These are phyloP conservation scores for Solanum appendiculatum DNA, from an alignment of 257 asterid species.

Conservation along the genomic window DNA sequence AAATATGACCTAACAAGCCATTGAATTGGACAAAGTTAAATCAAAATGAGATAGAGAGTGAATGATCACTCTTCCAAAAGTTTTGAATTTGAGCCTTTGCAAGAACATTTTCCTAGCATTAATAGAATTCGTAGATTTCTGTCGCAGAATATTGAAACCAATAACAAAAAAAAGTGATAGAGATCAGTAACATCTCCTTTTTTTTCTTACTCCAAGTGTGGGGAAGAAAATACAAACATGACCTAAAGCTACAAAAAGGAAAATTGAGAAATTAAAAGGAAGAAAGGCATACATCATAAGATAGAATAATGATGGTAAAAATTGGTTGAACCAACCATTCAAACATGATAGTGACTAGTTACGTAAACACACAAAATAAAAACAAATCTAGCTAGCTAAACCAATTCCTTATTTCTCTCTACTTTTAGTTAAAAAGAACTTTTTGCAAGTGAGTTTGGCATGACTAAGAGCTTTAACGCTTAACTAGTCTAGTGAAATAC, in stretches of 20 bases:
- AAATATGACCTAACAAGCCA: background rate
- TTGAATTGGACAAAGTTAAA: background rate
- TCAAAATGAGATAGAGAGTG: background rate
- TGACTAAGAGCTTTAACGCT: background rate
- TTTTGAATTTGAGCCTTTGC: background rate
- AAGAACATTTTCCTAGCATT: background rate
- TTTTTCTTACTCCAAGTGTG: background rate
- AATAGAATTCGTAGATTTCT: background rate
- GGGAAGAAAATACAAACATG: background rate
- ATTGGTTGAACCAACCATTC: slow-evolving; percentile 3
- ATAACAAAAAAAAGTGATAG: background rate
- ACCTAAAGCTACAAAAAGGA: background rate
- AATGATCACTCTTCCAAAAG: background rate
- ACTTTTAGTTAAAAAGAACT: background rate
- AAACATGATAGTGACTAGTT: background rate
- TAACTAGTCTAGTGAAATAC: background rate
- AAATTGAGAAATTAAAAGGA: background rate
- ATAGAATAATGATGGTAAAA: background rate
- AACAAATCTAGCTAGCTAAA: background rate
- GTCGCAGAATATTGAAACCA: background rate
- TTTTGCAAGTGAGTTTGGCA: background rate
- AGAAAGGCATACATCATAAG: background rate
- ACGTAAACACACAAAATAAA: background rate
- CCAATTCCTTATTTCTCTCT: background rate
- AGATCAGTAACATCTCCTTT: background rate